Evolutionary conservation across 306 rosid genomes (phyloP), one percentile per base, ranked within the genome.

Genomic region (Cucumis sativus): DNA sequence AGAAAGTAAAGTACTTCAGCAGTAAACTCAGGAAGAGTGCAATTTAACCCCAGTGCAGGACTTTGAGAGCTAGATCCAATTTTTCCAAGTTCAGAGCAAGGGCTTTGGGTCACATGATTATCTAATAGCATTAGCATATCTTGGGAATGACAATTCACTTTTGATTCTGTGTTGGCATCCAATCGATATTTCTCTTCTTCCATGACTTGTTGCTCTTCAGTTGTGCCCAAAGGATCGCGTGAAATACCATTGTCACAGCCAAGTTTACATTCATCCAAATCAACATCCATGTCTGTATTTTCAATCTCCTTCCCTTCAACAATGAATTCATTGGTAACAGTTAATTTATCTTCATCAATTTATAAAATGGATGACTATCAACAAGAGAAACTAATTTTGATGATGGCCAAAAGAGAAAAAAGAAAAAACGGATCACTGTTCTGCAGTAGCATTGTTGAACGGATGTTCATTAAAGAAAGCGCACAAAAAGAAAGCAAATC

Each of bases 1-100:
- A 15, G 57, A 65, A 37, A 85, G 84, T 60, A 70, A 84, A 81
- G 74, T 88, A 91, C 93, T 81, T 75, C 83, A 84, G 86, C 84
- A 17, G 86, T 83, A 77, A 88, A 82, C 76, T 86, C 87, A 35
- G 80, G 79, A 76, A 60, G 83, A 73, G 76, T 76, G 85, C 51
- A 57, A 79, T 85, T 87, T 57, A 86, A 85, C 79, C 57, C 86
- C 59, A 79, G 85, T 35, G 77, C 59, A 81, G 91, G 74, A 51
- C 74, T 76, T 39, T 52, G 76, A 39, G 71, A 76, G 77, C 62
- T 74, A 56, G 83, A 85, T 76, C 79, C 83, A 66, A 77, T 71
- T 74, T 41, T 75, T 75, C 81, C 91, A 59, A 69, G 77, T 76
- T 77, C 79, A 81, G 58, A 47, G 75, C 47, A 68, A 67, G 65